A percentile compares a stretch with the other conserved stretches of the same genome.
These are phyloP conservation scores for Petrea volubilis DNA, from an alignment of 257 asterid species.

Conservation along the genomic window DNA sequence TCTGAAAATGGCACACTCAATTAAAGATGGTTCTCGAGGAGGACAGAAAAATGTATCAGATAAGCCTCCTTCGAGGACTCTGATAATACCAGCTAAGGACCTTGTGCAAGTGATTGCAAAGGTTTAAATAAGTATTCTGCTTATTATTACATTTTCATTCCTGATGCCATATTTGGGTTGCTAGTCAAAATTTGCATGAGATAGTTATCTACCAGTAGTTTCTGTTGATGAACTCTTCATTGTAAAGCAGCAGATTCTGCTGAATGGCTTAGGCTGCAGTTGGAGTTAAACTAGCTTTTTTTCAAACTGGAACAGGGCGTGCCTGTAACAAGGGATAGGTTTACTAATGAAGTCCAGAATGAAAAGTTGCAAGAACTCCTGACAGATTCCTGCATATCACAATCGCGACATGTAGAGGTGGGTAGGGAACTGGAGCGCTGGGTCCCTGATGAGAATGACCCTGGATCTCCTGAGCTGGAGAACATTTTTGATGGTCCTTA, in stretches of 20 bases:
- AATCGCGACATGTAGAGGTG: constrained; percentile 43
- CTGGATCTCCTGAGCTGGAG: constrained; percentile 54
- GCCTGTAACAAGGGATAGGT: constrained; percentile 45
- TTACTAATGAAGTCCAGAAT: constrained; percentile 42
- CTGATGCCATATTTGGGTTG: not conserved
- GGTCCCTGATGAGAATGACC: constrained; percentile 64
- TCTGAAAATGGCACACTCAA: constrained; percentile 58
- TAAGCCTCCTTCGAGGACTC: constrained; percentile 39
- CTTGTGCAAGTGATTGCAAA: constrained; percentile 68
- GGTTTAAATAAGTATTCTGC: constrained; percentile 32
- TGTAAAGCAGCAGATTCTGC: not conserved
- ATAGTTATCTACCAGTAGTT: not conserved
- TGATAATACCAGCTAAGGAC: constrained; percentile 57
- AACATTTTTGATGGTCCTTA: constrained; percentile 59
- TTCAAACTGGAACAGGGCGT: constrained; percentile 52
- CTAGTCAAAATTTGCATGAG: not conserved
- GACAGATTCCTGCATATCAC: constrained; percentile 68
- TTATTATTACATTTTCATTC: not conserved
- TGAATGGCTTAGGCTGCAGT: not conserved
- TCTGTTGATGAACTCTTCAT: not conserved
- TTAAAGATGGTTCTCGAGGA: constrained; percentile 52
- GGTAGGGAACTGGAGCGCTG: constrained; percentile 62
- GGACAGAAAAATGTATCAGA: constrained; percentile 40
- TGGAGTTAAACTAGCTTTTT: not conserved
- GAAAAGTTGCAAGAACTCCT: constrained; percentile 54